These are phyloP conservation scores for Mycena belliarum DNA, from an alignment of 768 basidiomycete species.

Conservation along the genomic window DNA sequence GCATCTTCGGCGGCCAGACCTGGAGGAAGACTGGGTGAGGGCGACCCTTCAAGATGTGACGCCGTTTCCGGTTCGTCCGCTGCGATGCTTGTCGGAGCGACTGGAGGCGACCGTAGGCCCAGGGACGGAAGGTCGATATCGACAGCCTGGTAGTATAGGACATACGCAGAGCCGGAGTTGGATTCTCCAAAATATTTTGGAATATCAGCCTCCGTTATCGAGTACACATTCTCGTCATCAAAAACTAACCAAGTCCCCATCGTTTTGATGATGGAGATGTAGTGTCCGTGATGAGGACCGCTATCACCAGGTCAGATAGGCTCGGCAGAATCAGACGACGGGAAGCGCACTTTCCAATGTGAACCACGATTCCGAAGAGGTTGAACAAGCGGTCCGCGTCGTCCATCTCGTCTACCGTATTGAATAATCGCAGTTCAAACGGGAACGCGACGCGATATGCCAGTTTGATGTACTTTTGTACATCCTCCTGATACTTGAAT, in stretches of 20 bases:
- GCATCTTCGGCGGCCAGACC: constrained; percentile 30
- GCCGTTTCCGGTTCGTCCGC: constrained; percentile 25
- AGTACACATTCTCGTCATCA: constrained; percentile 91
- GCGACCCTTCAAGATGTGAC: constrained; percentile 24
- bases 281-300: constrained; percentile 98
- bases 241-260: constrained; percentile 87
- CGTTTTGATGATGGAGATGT: constrained; percentile 91
- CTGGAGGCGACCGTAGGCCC: constrained; percentile 52
- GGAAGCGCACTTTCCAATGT: constrained; percentile 88
- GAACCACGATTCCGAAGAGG: constrained; percentile 96
- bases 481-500: constrained; percentile 97
- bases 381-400: constrained; percentile 93
- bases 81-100: constrained; percentile 24
- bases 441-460: constrained; percentile 97
- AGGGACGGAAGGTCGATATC: constrained; percentile 78
- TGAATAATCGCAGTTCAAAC: constrained; percentile 90
- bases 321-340: constrained; percentile 10
- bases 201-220: constrained; percentile 88
- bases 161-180: constrained; percentile 87
- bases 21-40: constrained; percentile 28
- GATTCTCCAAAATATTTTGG: constrained; percentile 94
- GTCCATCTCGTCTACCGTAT: constrained; percentile 91
- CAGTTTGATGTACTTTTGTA: constrained; percentile 90
- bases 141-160: constrained; percentile 93
- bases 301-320: constrained; percentile 41